Percentiles rank a stretch among this genome's conserved stretches.
Conservation (phyloP, 352 stramenopile genomes). For the Thalassiosira gravida region DNA sequence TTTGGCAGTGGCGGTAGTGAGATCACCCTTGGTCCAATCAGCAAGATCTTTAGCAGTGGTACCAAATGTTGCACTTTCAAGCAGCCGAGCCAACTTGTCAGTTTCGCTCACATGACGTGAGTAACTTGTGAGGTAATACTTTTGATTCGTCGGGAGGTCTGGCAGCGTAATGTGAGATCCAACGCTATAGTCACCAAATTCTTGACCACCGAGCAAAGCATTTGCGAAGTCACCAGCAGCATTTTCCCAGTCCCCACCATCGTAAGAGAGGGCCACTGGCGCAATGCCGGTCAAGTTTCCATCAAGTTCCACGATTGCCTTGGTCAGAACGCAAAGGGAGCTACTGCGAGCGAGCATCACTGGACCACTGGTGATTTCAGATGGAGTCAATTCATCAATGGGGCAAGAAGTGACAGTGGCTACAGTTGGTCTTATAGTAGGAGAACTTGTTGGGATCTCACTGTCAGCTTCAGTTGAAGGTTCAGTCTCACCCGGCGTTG, state of each 20-base stretch:
- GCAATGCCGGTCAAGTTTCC: conserved; percentile 45
- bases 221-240: conserved; percentile 58
- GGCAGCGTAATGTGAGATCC: conserved; percentile 55
- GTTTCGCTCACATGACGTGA: conserved; percentile 25
- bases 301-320: conserved; percentile 32
- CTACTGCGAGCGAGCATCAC: conserved; percentile 41
- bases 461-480: conserved; percentile 4
- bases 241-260: conserved; percentile 53
- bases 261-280: conserved; percentile 62
- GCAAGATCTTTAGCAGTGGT: conserved; percentile 41
- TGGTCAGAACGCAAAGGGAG: conserved; percentile 61
- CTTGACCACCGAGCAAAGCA: conserved; percentile 37
- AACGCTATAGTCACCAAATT: conserved; percentile 36
- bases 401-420: conserved; percentile 44
- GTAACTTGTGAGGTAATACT: conserved; percentile 58
- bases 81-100: conserved; percentile 44
- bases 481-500: conserved; percentile 19
- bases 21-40: conserved; percentile 14
- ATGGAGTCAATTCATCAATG: conserved; percentile 8
- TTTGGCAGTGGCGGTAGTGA: conserved; percentile 32
- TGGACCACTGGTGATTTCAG: conserved; percentile 37
- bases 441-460: conserved; percentile 27
- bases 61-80: conserved; percentile 63
- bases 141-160: conserved; percentile 17
- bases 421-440: conserved; percentile 52